These are phyloP conservation scores for Auriscalpium microsporum DNA, from an alignment of 768 basidiomycete species.

Conservation along the genomic window DNA sequence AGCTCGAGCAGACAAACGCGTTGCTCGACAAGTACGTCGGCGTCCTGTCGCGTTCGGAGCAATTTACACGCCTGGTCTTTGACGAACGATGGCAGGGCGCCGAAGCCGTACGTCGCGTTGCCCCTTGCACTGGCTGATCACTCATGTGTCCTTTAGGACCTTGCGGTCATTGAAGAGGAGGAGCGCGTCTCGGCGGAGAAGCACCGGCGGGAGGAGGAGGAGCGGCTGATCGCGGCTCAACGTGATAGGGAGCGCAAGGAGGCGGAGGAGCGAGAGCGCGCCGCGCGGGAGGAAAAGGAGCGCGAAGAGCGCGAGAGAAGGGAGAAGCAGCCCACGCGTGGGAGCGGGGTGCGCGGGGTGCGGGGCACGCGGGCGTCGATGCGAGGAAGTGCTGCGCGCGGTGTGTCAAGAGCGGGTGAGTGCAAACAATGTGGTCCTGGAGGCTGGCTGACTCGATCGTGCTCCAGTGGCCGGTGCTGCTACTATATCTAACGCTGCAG, in stretches of 20 bases:
- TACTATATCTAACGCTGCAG: neutral
- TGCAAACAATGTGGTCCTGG: neutral
- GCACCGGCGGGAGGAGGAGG: slow-evolving; percentile 29
- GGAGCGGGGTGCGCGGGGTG: slow-evolving; percentile 61
- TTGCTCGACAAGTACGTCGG: slow-evolving; percentile 68
- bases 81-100: slow-evolving; percentile 74
- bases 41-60: slow-evolving; percentile 63
- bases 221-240: slow-evolving; percentile 20
- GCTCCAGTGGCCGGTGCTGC: neutral
- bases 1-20: slow-evolving; percentile 63
- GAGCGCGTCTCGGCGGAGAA: slow-evolving; percentile 30
- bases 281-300: slow-evolving; percentile 34
- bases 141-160: slow-evolving; percentile 39
- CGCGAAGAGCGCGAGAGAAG: slow-evolving; percentile 38
- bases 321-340: slow-evolving; percentile 22
- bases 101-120: slow-evolving; percentile 46
- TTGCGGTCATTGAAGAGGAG: slow-evolving; percentile 42
- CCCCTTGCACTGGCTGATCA: neutral
- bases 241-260: slow-evolving; percentile 41
- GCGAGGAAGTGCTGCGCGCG: slow-evolving; percentile 31
- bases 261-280: slow-evolving; percentile 39
- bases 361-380: slow-evolving; percentile 63
- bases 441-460: neutral
- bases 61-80: slow-evolving; percentile 57
- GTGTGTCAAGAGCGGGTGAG: slow-evolving; percentile 8